Evolutionary conservation across 352 stramenopile genomes (phyloP).

Genomic region (Elongisporangium undulatum): DNA sequence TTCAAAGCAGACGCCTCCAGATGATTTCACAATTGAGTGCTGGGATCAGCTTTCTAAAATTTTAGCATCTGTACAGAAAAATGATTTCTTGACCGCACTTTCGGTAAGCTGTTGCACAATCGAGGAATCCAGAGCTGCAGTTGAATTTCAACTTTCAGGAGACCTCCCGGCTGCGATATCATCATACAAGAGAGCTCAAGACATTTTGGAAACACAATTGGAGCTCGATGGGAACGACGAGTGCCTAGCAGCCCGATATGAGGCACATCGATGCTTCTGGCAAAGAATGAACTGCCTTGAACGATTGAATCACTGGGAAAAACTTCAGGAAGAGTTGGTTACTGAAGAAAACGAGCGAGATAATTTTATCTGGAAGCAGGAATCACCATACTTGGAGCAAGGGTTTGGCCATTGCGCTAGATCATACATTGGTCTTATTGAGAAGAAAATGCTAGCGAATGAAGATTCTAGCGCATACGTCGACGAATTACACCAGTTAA

Average conservation of each 20-base stretch:
- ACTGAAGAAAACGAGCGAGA: conserved; percentile 10
- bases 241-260: conserved; percentile 23
- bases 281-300: conserved; percentile 61
- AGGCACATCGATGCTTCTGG: conserved; percentile 56
- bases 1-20: conserved; percentile 1
- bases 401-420: conserved; percentile 49
- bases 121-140: conserved; percentile 47
- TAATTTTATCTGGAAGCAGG: conserved; percentile 50
- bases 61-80: conserved; percentile 56
- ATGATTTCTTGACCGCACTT: conserved; percentile 56
- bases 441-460: conserved; percentile 5
- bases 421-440: conserved; percentile 31
- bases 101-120: conserved; percentile 45
- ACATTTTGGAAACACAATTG: conserved; percentile 29
- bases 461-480: conserved; percentile 9
- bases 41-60: conserved; percentile 80
- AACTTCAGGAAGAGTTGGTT: conserved; percentile 40
- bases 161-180: conserved; percentile 65
- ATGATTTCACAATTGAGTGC: conserved; percentile 23
- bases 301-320: conserved; percentile 65
- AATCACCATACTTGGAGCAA: conserved; percentile 65
- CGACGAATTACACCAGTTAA: conserved; percentile 17
- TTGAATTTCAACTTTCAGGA: conserved; percentile 62
- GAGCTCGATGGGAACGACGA: conserved; percentile 28
- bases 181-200: conserved; percentile 69